Conservation (phyloP, 108 stramenopile genomes). For the Hondaea fermentalgiana region DNA sequence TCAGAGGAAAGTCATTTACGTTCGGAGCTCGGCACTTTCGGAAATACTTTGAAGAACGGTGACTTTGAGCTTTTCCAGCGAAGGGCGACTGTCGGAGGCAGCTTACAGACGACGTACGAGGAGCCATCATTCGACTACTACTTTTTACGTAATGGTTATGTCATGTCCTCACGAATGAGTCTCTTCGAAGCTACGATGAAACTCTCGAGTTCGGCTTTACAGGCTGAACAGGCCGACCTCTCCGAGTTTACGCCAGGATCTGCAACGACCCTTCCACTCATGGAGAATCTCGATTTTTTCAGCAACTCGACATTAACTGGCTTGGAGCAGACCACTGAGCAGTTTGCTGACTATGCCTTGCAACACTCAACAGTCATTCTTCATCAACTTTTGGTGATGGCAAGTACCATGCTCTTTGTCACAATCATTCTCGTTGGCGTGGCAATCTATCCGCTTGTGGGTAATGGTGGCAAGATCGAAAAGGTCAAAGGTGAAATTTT, state of each 20-base stretch:
- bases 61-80: neutral
- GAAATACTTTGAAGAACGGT: neutral
- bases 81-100: neutral
- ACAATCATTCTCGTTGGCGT: neutral
- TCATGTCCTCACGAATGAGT: neutral
- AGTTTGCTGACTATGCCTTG: neutral
- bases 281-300: neutral
- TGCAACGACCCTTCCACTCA: neutral
- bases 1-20: neutral
- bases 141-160: neutral
- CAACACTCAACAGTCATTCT: neutral
- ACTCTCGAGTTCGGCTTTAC: neutral
- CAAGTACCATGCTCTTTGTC: neutral
- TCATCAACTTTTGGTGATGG: neutral
- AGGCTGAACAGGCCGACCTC: neutral
- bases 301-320: neutral
- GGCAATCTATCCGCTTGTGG: neutral
- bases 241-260: neutral
- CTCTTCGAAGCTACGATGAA: neutral
- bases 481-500: neutral
- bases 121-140: neutral
- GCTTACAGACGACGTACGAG: neutral
- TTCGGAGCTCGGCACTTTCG: neutral
- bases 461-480: constrained; percentile 12
- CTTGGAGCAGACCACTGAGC: neutral